A percentile compares a stretch with the other conserved stretches of the same genome.
Conservation (phyloP, 306 rosid species). For the Neltuma alba region DNA sequence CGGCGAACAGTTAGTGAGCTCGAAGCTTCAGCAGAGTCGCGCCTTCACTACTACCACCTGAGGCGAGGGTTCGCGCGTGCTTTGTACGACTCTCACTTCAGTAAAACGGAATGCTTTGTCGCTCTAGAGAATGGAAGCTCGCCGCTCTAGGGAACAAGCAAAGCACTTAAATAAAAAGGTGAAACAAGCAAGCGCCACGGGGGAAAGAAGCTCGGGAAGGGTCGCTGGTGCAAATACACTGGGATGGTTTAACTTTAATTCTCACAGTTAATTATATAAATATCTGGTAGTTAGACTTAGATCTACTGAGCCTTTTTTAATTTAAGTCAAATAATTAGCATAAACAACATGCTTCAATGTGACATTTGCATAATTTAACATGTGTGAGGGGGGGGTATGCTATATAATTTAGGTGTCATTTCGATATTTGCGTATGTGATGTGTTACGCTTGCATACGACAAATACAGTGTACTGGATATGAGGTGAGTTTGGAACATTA, state of each 20-base stretch:
- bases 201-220: background rate
- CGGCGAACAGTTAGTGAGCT: constrained; percentile 21
- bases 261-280: constrained; percentile 11
- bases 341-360: background rate
- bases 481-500: background rate
- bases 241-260: constrained; percentile 32
- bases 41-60: constrained; percentile 18
- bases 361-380: background rate
- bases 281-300: background rate
- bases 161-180: constrained; percentile 34
- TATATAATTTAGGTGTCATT: no score
- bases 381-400: no score
- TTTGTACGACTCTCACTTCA: background rate
- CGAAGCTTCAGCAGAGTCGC: background rate
- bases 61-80: constrained; percentile 35
- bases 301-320: no score
- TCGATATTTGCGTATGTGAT: no score
- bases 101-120: background rate
- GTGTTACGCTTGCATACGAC: no score
- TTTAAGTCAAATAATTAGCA: background rate
- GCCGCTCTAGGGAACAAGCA: constrained; percentile 41
- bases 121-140: constrained; percentile 35
- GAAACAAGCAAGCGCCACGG: constrained; percentile 71
- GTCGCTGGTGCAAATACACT: constrained; percentile 46
- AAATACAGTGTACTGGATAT: no score